Base-by-base conservation (phyloP, 2,329 filamentous ascomycete genomes). In the Thermochaetoides dissita region DNA sequence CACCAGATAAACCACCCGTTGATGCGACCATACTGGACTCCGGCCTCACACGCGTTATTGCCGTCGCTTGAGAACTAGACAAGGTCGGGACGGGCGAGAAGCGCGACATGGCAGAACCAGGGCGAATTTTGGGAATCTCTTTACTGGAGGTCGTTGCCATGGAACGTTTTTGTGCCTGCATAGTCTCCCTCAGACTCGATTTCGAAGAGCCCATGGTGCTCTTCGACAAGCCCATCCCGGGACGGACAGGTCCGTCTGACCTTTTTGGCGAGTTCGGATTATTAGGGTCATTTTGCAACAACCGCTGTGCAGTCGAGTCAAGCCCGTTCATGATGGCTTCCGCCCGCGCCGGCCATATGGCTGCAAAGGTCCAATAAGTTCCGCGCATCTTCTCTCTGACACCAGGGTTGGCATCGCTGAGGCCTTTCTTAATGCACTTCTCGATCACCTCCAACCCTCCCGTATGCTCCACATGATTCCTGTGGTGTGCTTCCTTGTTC, bases 401-500 rank as follows among this genome's bases (percentile, higher is more conserved):
- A 30, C 81, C 83, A 7, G 88, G 87, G 55, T 96, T 94, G 9
- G 89, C 71, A 64, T 98, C 91, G 17, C 70, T 71, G n/a, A 98
- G 70, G 1, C 89, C 84, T 58, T 87, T 93, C 59, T 82, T 87
- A 55, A 98, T 76, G 51, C 82, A 85, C 60, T 93, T 94, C 50
- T 94, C 86, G 10, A 94, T 74, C 29, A 85, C 55, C 9, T 94
- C 87, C 12, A 94, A 63, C 4, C 87, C 85, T 35, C 87, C 88
- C 1, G 75, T 74, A 55, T 93, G 85, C 58, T 96, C 89, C 46
- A 96, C 70, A 34, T 86, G 79, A 48, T 67, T 74, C 63, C 87
- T 94, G 62, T 94, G 84, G 48, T 76, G 71, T 1, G 74, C 66
- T 57, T 93, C 84, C 53, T 85, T 84, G 51, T 72, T 79, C 34